Evolutionary conservation across 495 filamentous ascomycete genomes (phyloP), one percentile per base, ranked within the genome.

Genomic region (Aspergillus avenaceus): DNA sequence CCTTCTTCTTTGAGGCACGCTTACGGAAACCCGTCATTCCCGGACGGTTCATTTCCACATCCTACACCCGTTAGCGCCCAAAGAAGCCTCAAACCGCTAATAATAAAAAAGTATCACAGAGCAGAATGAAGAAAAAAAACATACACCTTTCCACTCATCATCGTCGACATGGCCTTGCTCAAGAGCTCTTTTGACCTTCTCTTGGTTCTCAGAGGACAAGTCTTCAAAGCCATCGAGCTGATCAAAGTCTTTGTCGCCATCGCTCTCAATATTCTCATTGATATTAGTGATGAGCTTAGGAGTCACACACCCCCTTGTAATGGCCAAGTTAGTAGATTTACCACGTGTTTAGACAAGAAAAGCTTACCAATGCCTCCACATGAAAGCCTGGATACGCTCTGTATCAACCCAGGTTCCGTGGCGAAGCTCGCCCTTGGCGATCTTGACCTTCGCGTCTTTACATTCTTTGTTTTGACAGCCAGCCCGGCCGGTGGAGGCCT

Each of bases 321-420:
- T 50, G 16, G 48, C 46, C 42, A 24, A 28, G 26, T 16, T 53
- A 29, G n/a, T 23, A 19, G 5, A 8, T 21, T 14, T 11, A n/a
- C 11, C 5, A 26, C 1, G 14, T 4, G 23, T 2, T 0, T 19
- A 4, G 26, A 14, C 11, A 38, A 8, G 43, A 14, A 47, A 41
- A 32, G 62, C 78, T 60, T 70, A 92, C 90, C 90, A 96, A 64
- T 96, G 90, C 49, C 82, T 79, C 81, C 82, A 96, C 40, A 61
- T 58, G 76, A 78, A 93, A 49, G 70, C 66, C 44, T 76, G 72
- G 34, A 72, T 60, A 5, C 60, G 66, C 0, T 73, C 53, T 22
- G 78, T 71, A 11, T 78, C 74, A 38, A 93, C 72, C 75, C 82
- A 85, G 37, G 73, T 73, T 23, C 86, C 91, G 24, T 85, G 74